These are phyloP conservation scores for Xylaria sp. DNA, from an alignment of 2,329 filamentous ascomycete genomes.

Conservation along the genomic window DNA sequence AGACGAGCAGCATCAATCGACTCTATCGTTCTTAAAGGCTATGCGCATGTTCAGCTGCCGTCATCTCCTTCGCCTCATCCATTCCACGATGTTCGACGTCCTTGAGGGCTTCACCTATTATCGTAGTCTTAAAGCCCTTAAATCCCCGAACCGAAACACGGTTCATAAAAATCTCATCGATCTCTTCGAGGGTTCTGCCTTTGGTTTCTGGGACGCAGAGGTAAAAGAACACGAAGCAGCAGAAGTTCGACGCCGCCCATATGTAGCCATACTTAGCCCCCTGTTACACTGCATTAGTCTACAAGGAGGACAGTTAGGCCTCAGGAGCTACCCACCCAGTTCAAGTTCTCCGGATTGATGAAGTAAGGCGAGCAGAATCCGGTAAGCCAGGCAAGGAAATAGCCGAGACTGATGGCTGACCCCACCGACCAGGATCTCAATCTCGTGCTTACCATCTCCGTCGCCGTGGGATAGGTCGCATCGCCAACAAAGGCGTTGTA, in stretches of 20 bases:
- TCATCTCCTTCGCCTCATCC: constrained; percentile 10
- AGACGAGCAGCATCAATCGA: constrained; percentile 17
- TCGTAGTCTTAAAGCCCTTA: constrained; percentile 31
- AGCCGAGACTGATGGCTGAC: constrained; percentile 50
- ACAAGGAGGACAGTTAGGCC: neutral
- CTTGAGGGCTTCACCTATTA: constrained; percentile 30
- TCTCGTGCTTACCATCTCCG: constrained; percentile 48
- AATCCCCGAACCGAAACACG: constrained; percentile 34
- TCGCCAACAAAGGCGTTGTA: constrained; percentile 46
- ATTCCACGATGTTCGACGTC: constrained; percentile 22
- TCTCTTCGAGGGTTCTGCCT: constrained; percentile 35
- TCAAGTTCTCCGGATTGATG: constrained; percentile 35
- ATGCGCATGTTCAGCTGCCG: constrained; percentile 18
- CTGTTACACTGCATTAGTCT: constrained; percentile 26
- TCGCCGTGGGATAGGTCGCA: constrained; percentile 45
- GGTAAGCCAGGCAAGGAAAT: constrained; percentile 47
- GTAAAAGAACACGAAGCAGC: constrained; percentile 35
- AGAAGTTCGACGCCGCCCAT: constrained; percentile 40
- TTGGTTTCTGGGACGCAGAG: constrained; percentile 36
- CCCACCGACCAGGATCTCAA: constrained; percentile 52
- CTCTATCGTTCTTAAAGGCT: too few relatives aligned
- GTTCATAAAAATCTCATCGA: constrained; percentile 36
- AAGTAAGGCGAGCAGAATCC: constrained; percentile 38
- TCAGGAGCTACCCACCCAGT: constrained; percentile 30
- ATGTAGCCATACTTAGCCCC: constrained; percentile 49